Base-by-base conservation (phyloP, 1,139 yeast species). In the Blastobotrys apis region DNA sequence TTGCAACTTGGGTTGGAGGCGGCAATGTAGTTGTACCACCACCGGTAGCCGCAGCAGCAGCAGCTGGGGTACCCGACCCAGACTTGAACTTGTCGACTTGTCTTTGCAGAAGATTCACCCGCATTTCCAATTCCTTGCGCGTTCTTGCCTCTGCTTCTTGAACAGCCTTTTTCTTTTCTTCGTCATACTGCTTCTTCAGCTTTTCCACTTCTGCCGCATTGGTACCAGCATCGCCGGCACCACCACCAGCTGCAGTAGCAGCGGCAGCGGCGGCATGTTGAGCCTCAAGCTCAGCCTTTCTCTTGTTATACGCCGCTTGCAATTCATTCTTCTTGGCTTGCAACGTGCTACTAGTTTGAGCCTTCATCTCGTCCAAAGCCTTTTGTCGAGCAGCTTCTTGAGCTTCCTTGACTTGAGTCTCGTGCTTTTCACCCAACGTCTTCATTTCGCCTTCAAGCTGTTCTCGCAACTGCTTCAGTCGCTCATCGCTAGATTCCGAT, bases 31-130 rank as follows among this genome's bases (percentile, higher is more conserved):
- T 5, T 13, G 37, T 9, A 12, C 35, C 35, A 32, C 33, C 33
- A 31, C 33, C 33, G n/a, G 17, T 13, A 13, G 33, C 9, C 6
- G 41, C 43, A 15, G 42, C 12, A 5, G 29, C 8, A 15, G 38
- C 5, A 3, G 38, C 29, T 17, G 38, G 19, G 8, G 16, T 15
- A 19, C 25, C 23, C 3, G 30, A 19, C 12, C 15, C 29, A n/a
- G 16, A 12, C 23, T 27, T 17, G 19, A 37, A 55, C 51, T 62
- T 64, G 15, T 64, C 63, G 13, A 64, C 50, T 52, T 66, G 67
- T 30, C 59, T 51, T 35, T 63, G 58, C 20, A 67, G 46, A 38
- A 68, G 50, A 45, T 56, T 62, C n/a, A 57, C 54, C 39, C 67
- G 62, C 64, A 69, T 61, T 13, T 58, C 58, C 27, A 56, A 47